Conservation (phyloP, 2,329 filamentous ascomycete species). For the Anisogramma anomala region DNA sequence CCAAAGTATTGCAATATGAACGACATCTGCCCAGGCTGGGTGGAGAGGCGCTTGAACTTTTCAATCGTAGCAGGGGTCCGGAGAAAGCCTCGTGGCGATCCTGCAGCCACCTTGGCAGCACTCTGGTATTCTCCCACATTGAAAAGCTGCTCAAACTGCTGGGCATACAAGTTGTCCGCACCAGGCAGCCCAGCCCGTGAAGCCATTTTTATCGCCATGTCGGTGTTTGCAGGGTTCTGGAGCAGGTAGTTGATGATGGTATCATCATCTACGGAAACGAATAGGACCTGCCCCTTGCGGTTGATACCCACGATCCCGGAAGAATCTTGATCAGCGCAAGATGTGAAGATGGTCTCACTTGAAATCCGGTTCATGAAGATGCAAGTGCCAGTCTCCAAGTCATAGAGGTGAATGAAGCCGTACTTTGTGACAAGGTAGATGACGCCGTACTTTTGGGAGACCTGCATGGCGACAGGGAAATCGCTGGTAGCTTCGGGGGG, state of each 20-base stretch:
- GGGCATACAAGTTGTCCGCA: constrained; percentile 83
- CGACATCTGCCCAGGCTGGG: constrained; percentile 76
- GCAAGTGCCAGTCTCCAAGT: constrained; percentile 86
- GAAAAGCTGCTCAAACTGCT: constrained; percentile 86
- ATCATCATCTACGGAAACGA: constrained; percentile 84
- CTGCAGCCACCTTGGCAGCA: constrained; percentile 91
- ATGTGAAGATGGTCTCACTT: constrained; percentile 97
- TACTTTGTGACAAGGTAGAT: constrained; percentile 98
- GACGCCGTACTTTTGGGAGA: constrained; percentile 92
- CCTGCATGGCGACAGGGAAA: constrained; percentile 95
- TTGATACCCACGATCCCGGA: constrained; percentile 90
- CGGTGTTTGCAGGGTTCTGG: constrained; percentile 87
- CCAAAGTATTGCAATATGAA: constrained; percentile 96
- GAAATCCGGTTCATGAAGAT: constrained; percentile 99
- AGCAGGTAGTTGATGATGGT: constrained; percentile 90
- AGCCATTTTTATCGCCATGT: constrained; percentile 90
- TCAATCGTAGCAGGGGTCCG: constrained; percentile 93
- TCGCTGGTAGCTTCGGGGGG: constrained; percentile 90
- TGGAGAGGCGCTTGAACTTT: constrained; percentile 78
- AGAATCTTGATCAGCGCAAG: constrained; percentile 70
- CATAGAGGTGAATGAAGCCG: constrained; percentile 97
- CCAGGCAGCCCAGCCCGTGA: constrained; percentile 88
- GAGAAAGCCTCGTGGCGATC: constrained; percentile 90
- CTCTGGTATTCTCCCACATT: constrained; percentile 68
- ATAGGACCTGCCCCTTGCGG: constrained; percentile 91